These are phyloP conservation scores for Amanita phalloides DNA, from an alignment of 768 basidiomycete species.

Conservation along the genomic window DNA sequence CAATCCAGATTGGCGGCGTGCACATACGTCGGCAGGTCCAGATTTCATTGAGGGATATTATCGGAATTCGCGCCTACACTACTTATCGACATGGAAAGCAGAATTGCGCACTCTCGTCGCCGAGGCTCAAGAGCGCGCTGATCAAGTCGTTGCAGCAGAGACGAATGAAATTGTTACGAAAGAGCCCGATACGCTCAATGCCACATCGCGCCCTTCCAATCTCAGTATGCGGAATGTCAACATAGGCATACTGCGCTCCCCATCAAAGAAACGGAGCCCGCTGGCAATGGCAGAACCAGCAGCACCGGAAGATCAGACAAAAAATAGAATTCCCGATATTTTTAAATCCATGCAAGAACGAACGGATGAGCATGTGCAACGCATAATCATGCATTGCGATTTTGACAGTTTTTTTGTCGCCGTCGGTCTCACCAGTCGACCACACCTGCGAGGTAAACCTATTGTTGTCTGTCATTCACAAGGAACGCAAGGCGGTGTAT, in stretches of 20 bases:
- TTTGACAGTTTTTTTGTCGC: conserved; percentile 98
- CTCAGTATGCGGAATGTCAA: conserved; percentile 46
- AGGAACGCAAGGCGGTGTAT: conserved; percentile 53
- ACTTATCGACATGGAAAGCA: conserved; percentile 85
- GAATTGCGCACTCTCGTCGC: conserved; percentile 75
- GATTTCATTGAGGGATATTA: conserved; percentile 83
- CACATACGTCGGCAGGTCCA: conserved; percentile 78
- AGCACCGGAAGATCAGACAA: neutral
- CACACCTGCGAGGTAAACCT: conserved; percentile 78
- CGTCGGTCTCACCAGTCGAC: conserved; percentile 72
- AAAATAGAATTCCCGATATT: neutral
- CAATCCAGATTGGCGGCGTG: conserved; percentile 74
- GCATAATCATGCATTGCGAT: conserved; percentile 85
- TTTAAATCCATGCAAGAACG: neutral
- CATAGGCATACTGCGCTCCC: conserved; percentile 12
- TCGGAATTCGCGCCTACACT: conserved; percentile 86
- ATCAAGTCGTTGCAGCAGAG: neutral
- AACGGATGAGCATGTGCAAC: conserved; percentile 7
- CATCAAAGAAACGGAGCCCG: neutral
- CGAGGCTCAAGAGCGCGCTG: conserved; percentile 57
- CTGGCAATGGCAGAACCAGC: neutral
- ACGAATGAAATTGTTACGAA: conserved; percentile 15
- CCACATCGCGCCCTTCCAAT: neutral
- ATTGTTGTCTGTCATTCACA: conserved; percentile 95
- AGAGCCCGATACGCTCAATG: conserved; percentile 10